Evolutionary conservation across 257 asterid species (phyloP), one percentile per base, ranked within the genome.

Genomic region (Rubia yunnanensis): DNA sequence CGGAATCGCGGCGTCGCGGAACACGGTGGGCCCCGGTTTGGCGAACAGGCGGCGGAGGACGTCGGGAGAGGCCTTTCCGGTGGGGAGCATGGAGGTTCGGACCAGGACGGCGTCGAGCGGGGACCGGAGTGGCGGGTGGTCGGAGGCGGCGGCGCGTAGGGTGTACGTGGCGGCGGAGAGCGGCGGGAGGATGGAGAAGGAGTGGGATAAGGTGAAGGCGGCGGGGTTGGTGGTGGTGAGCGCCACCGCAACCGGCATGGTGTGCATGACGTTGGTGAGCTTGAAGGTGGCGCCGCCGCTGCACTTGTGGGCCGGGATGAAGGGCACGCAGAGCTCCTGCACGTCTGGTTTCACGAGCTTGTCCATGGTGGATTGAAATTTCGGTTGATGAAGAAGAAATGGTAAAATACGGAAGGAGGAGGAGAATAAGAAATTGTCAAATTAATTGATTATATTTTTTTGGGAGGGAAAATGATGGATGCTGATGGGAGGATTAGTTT

Each of bases 231-330:
- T 75, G 28, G 89, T 41, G n/a, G 96, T 78, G 68, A 90, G 83
- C 14, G 88, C 83, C 65, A 90, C 60, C 1, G 97, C 96, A 0
- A 90, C 95, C 1, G 92, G 64, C 97, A 87, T 90, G 80, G 97
- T 87, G 77, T 90, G 97, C 97, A 90, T 87, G 2, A 90, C 79
- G 58, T 84, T 90, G 8, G 82, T 82, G 14, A 90, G 71, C 13
- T 74, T 81, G 82, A 90, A 87, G 3, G 82, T 69, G n/a, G 85
- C 79, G 66, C 63, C 49, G 61, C 83, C 78, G 68, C 63, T 39
- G 58, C 80, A 85, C 14, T 80, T 84, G 26, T 81, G 84, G 72
- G 72, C 77, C 64, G 49, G 80, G 77, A 36, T 64, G 80, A 87
- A 90, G 54, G 55, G 20, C 5, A 90, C 4, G 1, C 77, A 68